A percentile compares a stretch with the other conserved stretches of the same genome.
phyloP scores from a whole-genome alignment of 345 rosid genomes.

The Nephelium lappaceum region DNA sequence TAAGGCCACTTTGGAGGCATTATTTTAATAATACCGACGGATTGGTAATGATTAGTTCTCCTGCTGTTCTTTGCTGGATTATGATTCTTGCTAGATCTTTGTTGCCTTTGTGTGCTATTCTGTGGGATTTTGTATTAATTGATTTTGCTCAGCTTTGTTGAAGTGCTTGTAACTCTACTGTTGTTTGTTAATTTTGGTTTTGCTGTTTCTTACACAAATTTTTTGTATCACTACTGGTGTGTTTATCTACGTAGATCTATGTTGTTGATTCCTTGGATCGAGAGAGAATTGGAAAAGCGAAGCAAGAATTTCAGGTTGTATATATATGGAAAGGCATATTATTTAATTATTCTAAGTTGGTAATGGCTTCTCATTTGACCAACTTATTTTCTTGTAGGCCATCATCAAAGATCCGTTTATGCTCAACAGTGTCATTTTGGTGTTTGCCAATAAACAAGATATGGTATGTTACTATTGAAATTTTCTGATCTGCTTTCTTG shows the following conservation, averaged over 20 bases:
- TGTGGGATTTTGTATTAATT: constrained; percentile 2
- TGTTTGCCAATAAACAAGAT: constrained; percentile 99
- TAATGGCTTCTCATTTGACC: constrained; percentile 28
- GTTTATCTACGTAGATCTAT: constrained; percentile 62
- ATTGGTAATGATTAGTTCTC: constrained; percentile 50
- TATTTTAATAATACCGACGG: constrained; percentile 99
- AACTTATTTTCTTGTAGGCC: constrained; percentile 52
- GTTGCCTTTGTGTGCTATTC: not conserved
- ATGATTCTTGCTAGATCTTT: constrained; percentile 5
- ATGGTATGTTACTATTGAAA: constrained; percentile 57
- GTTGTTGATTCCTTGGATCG: constrained; percentile 98
- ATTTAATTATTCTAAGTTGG: constrained; percentile 23
- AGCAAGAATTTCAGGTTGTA: constrained; percentile 90
- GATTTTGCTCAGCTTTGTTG: not conserved
- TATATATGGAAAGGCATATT: constrained; percentile 21
- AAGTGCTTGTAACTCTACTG: not conserved
- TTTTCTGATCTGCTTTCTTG: constrained; percentile 8
- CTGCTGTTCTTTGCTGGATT: not conserved
- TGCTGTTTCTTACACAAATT: not conserved
- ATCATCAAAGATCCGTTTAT: constrained; percentile 96
- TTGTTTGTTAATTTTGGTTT: not conserved
- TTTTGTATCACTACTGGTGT: not conserved
- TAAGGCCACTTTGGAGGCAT: constrained; percentile 99
- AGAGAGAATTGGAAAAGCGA: constrained; percentile 93
- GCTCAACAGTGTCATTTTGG: constrained; percentile 92